Evolutionary conservation across 2,329 filamentous ascomycete genomes (phyloP).

Genomic region (Sclerotinia spermophila): DNA sequence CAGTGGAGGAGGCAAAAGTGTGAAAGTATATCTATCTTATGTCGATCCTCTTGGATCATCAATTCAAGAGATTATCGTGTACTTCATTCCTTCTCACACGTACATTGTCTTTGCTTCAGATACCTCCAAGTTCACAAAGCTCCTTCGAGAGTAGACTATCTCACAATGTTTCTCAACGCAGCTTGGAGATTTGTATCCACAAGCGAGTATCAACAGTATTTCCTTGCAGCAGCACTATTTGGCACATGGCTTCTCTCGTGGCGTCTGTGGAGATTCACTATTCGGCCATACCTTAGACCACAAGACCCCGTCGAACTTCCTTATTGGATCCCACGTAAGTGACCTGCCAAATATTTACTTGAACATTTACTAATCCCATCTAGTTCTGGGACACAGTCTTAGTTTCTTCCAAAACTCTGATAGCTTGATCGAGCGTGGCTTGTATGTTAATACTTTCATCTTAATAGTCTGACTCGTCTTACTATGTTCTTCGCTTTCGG

Average conservation of each 20-base stretch:
- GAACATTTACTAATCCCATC: background rate
- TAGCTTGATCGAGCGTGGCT: slow-evolving; percentile 2
- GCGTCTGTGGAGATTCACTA: slow-evolving; percentile 15
- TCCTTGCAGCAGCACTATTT: background rate
- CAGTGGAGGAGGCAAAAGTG: background rate
- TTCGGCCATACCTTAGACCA: slow-evolving; percentile 10
- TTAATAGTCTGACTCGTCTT: background rate
- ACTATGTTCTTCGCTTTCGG: background rate
- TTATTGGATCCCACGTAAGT: slow-evolving; percentile 19
- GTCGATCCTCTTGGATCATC: background rate
- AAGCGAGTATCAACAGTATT: background rate
- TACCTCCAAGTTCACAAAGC: background rate
- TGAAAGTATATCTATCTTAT: slow-evolving; percentile 2
- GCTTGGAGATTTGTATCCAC: slow-evolving; percentile 2
- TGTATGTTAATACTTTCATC: background rate
- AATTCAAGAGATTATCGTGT: background rate
- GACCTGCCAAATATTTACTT: too few relatives aligned
- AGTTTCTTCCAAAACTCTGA: slow-evolving; percentile 12
- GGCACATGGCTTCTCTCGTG: slow-evolving; percentile 7
- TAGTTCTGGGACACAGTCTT: background rate
- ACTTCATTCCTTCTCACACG: background rate
- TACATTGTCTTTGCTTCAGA: background rate
- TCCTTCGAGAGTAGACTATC: background rate
- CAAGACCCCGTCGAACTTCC: slow-evolving; percentile 14
- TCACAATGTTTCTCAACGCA: background rate